Conservation (phyloP, 78 protist genomes). For the Guillardia theta region DNA sequence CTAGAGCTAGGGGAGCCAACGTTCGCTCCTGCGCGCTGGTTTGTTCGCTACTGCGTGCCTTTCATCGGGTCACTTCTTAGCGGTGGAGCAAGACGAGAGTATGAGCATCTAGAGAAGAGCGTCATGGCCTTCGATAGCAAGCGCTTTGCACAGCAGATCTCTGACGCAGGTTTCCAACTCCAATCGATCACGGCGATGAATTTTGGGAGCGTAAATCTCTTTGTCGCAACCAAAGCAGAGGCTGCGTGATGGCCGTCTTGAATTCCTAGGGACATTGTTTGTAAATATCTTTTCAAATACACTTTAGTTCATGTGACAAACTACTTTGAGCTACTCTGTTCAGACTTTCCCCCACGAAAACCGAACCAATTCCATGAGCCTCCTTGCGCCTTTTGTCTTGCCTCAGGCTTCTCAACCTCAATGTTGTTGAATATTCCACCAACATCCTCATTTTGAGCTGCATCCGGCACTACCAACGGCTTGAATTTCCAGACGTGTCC, state of each 20-base stretch:
- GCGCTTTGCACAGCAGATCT: not conserved
- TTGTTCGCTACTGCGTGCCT: not conserved
- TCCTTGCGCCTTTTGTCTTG: no score
- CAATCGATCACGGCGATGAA: not conserved
- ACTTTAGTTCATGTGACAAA: no score
- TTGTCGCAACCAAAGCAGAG: not conserved
- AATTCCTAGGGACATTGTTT: no score
- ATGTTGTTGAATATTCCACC: no score
- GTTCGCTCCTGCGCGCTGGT: not conserved
- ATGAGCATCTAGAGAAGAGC: not conserved
- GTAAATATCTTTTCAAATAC: no score
- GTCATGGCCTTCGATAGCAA: not conserved
- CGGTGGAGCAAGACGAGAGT: not conserved
- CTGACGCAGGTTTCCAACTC: not conserved
- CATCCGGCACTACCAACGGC: no score
- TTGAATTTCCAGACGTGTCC: not conserved
- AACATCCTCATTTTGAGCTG: no score
- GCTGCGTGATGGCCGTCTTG: no score
- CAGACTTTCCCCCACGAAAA: no score
- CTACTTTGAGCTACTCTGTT: no score
- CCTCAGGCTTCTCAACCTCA: no score
- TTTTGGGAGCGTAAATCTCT: not conserved
- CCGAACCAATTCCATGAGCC: no score
- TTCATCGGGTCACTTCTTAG: not conserved
- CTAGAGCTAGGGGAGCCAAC: not conserved